Evolutionary conservation across 2,329 filamentous ascomycete species (phyloP), one percentile per base, ranked within the genome.

Genomic region (Mariannaea elegans): DNA sequence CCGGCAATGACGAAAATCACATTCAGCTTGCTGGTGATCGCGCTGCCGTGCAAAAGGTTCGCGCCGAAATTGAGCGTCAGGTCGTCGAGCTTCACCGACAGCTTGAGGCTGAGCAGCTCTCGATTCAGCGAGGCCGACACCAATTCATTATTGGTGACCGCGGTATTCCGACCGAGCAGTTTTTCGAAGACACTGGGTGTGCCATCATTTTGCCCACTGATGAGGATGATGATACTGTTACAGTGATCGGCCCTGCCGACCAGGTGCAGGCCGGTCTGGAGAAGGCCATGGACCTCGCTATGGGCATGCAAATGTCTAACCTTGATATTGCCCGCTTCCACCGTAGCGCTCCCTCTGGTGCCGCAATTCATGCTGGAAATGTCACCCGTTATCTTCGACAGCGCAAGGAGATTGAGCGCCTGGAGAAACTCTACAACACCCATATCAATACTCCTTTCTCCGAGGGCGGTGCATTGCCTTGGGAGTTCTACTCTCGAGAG

Each of bases 131-230:
- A 63, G 93, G 92, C 47, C 89, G 93, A 50, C 95, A 98, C 75
- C 94, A 97, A 75, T 98, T 97, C 81, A 95, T 99, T 72, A 89
- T 97, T 64, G 94, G 94, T 50, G 89, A 94, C 62, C 86, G 89
- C 62, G 93, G 92, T 62, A 85, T 91, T 62, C 88, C 92, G 16
- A 82, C 92, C 31, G 88, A 97, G 58, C 88, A 97, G 44, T 97
- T 99, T 81, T 88, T 97, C 65, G 85, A 89, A 44, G 88, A 97
- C 71, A 98, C 95, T 58, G 94, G 94, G 63, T 99, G 95, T 77
- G 87, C 91, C 41, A 90, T 98, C 60, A 86, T 98, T 57, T 78
- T 98, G 44, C 94, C 93, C 7, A 83, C 83, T 23, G 87, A 90
- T 21, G 88, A 92, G 52, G 91, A 95, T 57, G 91, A 92, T 45